A percentile compares a stretch with the other conserved stretches of the same genome.
phyloP scores from a whole-genome alignment of 1,284 basidiomycete genomes.

The Mycosarcoma mackinlayi region DNA sequence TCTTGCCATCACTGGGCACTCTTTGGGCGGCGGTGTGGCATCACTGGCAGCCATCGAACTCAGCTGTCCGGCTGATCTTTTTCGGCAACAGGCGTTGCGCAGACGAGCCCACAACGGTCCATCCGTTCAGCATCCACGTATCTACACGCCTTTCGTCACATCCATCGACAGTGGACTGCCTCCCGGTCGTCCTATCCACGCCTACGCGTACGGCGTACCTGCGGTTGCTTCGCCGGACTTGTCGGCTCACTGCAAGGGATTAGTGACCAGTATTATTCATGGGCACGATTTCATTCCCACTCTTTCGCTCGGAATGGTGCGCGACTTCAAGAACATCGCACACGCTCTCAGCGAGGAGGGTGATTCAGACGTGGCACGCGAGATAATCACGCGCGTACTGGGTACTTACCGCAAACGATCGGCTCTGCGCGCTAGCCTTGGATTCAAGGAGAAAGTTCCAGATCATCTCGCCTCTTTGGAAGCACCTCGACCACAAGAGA shows the following conservation, averaged over 20 bases:
- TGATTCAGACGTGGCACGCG: conserved; percentile 69
- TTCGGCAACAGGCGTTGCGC: conserved; percentile 54
- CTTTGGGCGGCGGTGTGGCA: conserved; percentile 72
- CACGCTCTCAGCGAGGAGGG: conserved; percentile 44
- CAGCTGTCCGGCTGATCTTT: conserved; percentile 64
- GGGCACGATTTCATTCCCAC: conserved; percentile 69
- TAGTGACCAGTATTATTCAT: conserved; percentile 71
- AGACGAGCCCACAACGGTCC: conserved; percentile 12
- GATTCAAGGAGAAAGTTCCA: conserved; percentile 22
- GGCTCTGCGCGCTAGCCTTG: conserved; percentile 28
- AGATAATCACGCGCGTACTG: conserved; percentile 71
- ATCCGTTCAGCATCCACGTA: conserved; percentile 63
- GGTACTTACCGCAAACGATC: conserved; percentile 59
- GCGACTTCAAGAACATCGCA: conserved; percentile 71
- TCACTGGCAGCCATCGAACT: conserved; percentile 68
- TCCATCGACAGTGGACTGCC: conserved; percentile 69
- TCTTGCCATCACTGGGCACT: conserved; percentile 71
- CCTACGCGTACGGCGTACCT: conserved; percentile 69
- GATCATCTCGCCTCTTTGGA: conserved; percentile 25
- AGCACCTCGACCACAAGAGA: conserved; percentile 41
- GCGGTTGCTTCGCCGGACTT: conserved; percentile 69
- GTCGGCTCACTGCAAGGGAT: conserved; percentile 69
- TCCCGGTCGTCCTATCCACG: conserved; percentile 71
- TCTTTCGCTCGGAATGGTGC: conserved; percentile 70
- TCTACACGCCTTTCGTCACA: conserved; percentile 71